Conservation (phyloP, 192 early-diverging fungal genomes). For the Coemansia sp. region DNA sequence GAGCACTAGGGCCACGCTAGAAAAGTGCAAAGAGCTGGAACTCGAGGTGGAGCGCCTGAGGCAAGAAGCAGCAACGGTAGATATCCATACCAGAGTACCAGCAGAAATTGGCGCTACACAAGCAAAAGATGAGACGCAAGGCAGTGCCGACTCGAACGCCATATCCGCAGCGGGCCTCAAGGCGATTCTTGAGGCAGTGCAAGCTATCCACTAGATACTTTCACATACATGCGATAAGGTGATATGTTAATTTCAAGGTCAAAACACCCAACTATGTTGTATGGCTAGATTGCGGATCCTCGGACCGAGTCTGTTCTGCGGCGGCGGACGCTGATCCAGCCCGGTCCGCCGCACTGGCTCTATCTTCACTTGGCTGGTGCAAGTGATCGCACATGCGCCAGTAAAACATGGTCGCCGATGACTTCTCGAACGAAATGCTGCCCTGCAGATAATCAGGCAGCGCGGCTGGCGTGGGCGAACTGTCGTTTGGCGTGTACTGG, state of each 20-base stretch:
- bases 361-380: slow-evolving; percentile 9
- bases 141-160: background rate
- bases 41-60: slow-evolving; percentile 22
- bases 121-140: background rate
- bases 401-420: slow-evolving; percentile 47
- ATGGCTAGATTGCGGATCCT: background rate
- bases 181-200: slow-evolving; percentile 2
- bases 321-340: background rate
- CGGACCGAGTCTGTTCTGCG: background rate
- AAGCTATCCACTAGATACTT: background rate
- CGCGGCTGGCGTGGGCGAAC: slow-evolving; percentile 13
- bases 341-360: background rate
- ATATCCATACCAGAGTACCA: slow-evolving; percentile 8
- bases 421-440: slow-evolving; percentile 46
- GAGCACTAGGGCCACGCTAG: slow-evolving; percentile 19
- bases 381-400: slow-evolving; percentile 55
- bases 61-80: slow-evolving; percentile 20
- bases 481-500: slow-evolving; percentile 49
- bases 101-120: background rate
- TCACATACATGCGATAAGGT: background rate
- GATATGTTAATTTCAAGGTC: background rate
- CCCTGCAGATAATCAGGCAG: slow-evolving; percentile 50
- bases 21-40: slow-evolving; percentile 33
- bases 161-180: background rate
- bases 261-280: background rate